Conservation (phyloP, 225 moss, liverwort and hornwort genomes). For the Neckera pumila region DNA sequence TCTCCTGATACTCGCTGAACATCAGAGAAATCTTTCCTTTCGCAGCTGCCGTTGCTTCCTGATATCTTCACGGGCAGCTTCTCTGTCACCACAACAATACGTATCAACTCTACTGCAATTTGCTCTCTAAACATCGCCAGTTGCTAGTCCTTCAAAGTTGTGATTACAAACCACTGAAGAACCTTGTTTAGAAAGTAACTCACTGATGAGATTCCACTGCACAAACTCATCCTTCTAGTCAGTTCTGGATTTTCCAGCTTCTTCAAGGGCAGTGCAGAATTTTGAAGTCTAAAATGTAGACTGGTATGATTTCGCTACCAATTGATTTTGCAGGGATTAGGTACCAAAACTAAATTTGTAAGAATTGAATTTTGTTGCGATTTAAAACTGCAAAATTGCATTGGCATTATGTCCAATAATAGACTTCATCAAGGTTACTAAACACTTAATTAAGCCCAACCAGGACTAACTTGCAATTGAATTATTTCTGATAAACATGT, state of each 20-base stretch:
- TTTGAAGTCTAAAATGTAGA: not conserved
- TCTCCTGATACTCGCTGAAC: conserved; percentile 3
- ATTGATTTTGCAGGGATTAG: too few relatives aligned
- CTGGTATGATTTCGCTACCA: not conserved
- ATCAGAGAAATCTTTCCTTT: not conserved
- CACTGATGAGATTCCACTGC: not conserved
- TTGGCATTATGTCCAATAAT: not conserved
- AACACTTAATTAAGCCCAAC: too few relatives aligned
- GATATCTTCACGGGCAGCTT: not conserved
- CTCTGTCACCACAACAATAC: not conserved
- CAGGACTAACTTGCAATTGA: not conserved
- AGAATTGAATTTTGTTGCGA: not conserved
- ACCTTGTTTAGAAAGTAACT: not conserved
- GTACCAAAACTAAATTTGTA: not conserved
- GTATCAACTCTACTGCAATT: not conserved
- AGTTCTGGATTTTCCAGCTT: not conserved
- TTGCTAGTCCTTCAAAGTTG: not conserved
- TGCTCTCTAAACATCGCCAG: not conserved
- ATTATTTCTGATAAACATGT: not conserved
- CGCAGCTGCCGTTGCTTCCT: not conserved
- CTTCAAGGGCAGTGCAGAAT: not conserved
- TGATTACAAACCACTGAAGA: not conserved
- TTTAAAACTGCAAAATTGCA: not conserved
- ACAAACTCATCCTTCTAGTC: not conserved
- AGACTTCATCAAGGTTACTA: not conserved